Evolutionary conservation across 148 eudicot species (phyloP), one percentile per base, ranked within the genome.

Genomic region (Fagopyrum esculentum): DNA sequence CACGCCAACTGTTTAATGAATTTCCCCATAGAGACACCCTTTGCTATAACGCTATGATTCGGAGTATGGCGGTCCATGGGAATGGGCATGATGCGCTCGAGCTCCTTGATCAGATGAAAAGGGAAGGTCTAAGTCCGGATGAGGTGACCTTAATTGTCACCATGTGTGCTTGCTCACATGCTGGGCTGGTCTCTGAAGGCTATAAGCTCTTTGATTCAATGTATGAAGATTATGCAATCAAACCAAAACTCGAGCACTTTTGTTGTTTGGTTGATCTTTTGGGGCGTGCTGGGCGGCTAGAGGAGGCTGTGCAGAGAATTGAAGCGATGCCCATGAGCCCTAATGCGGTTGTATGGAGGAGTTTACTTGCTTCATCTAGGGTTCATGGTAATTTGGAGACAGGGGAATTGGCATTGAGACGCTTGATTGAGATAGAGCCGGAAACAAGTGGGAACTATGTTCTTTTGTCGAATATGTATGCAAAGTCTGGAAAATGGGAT

Each of bases 11-110:
- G 76, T 85, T 83, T 56, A 77, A 79, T 76, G 48, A 79, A 69
- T 74, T 85, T 76, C 82, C 77, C 6, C 54, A 74, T 26, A 85
- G 73, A 51, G 86, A 85, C 60, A 71, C 70, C 11, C 80, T 81
- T 44, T 85, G 88, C 77, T 85, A 77, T 63, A 85, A 85, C 75
- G 81, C 84, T 19, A 81, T 85, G 84, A 81, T 85, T 50, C 78
- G 82, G 71, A 86, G 86, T 4, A 75, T 83, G 16, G 86, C 84
- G 47, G 72, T 77, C 57, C 86, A 85, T 57, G 88, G 88, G 15
- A 74, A 75, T n/a, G 88, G 86, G 22, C 79, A 29, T 6, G 51
- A 74, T 22, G 88, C 84, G 6, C 70, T 85, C 73, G 79, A 77
- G 6, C 72, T 83, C 19, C 83, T 85, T 40, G 49, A 79, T 75